Conservation (phyloP, 2,329 filamentous ascomycete genomes). For the Lachnellula willkommii region DNA sequence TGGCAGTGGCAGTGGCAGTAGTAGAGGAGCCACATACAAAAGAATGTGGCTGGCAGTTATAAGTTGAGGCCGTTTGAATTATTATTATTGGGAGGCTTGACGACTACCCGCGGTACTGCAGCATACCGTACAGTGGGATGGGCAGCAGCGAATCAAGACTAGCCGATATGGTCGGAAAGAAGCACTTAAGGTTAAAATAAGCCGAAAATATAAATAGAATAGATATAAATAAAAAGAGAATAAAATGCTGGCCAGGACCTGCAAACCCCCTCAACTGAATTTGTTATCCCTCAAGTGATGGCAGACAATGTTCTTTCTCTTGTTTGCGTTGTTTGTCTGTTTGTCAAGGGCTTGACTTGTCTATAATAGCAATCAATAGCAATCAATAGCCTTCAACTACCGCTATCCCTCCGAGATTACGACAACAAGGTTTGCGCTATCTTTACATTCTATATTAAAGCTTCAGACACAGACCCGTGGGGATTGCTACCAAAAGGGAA, state of each 20-base stretch:
- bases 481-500: too few relatives aligned
- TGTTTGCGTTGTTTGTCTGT: too few relatives aligned
- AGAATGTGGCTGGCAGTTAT: background rate
- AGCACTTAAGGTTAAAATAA: background rate
- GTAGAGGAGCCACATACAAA: constrained; percentile 7
- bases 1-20: background rate
- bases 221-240: background rate
- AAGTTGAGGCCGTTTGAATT: background rate
- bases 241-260: background rate
- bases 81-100: too few relatives aligned
- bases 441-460: too few relatives aligned
- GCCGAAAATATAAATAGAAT: background rate
- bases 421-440: too few relatives aligned
- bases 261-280: background rate
- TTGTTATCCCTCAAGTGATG: background rate
- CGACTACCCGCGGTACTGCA: too few relatives aligned
- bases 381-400: too few relatives aligned
- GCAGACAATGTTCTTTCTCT: too few relatives aligned
- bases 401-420: too few relatives aligned
- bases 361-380: too few relatives aligned
- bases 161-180: background rate
- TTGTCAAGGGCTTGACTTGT: too few relatives aligned
- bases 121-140: background rate
- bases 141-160: background rate
- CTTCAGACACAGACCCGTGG: too few relatives aligned